These are phyloP conservation scores for Penicillium sp. DNA, from an alignment of 2,329 filamentous ascomycete species.

Conservation along the genomic window DNA sequence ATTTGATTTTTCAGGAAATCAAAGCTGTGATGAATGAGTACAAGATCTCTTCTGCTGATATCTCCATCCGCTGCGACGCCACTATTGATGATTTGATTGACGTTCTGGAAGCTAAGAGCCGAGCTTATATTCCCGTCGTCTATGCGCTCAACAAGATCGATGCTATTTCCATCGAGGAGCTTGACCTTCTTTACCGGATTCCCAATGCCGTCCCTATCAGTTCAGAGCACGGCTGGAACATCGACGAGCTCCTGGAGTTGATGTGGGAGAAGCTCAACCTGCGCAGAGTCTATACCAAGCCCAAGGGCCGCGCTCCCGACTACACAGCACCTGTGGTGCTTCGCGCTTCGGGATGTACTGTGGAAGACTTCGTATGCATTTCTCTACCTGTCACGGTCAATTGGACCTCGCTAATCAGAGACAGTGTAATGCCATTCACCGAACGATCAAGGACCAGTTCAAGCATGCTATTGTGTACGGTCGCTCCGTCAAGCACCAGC, in stretches of 20 bases:
- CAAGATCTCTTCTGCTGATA: slow-evolving; percentile 93
- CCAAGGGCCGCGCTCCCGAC: slow-evolving; percentile 92
- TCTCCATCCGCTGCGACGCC: slow-evolving; percentile 96
- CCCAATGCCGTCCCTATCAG: slow-evolving; percentile 97
- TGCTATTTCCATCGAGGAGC: slow-evolving; percentile 94
- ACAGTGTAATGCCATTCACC: slow-evolving; percentile 96
- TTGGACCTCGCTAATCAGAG: slow-evolving; percentile 42
- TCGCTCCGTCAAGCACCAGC: slow-evolving; percentile 97
- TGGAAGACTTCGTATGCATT: slow-evolving; percentile 91
- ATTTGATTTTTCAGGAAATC: slow-evolving; percentile 70
- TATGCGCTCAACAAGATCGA: slow-evolving; percentile 99
- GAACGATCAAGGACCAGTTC: slow-evolving; percentile 94
- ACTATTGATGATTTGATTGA: slow-evolving; percentile 98
- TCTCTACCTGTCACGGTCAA: slow-evolving; percentile 3
- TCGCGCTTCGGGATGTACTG: slow-evolving; percentile 78
- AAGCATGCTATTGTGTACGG: slow-evolving; percentile 95
- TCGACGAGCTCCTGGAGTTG: slow-evolving; percentile 93
- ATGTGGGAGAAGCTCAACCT: slow-evolving; percentile 99
- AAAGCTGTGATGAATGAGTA: slow-evolving; percentile 98
- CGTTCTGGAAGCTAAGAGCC: slow-evolving; percentile 88
- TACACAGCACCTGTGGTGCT: slow-evolving; percentile 92
- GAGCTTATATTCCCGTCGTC: slow-evolving; percentile 98
- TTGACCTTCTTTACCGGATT: slow-evolving; percentile 94
- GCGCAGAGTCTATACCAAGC: slow-evolving; percentile 94
- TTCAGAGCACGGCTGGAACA: slow-evolving; percentile 96